These are phyloP conservation scores for Neofusicoccum sp. DNA, from an alignment of 2,329 filamentous ascomycete species.

Conservation along the genomic window DNA sequence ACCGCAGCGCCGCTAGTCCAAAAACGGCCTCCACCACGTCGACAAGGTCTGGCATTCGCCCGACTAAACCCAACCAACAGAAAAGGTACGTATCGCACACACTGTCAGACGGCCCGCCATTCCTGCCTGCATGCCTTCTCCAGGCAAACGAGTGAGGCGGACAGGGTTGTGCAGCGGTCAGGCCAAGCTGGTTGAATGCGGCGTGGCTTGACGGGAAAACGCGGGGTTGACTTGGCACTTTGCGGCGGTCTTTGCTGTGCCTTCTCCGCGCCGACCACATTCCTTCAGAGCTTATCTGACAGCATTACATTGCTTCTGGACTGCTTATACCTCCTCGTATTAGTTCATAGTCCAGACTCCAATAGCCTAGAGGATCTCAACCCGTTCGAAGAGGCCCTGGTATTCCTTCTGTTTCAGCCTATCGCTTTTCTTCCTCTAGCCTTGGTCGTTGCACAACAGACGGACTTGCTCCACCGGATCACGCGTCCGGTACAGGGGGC, in stretches of 20 bases:
- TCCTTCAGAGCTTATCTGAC: not conserved
- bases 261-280: not conserved
- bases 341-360: too few species aligned
- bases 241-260: not conserved
- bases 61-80: not conserved
- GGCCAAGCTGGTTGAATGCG: constrained; percentile 18
- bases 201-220: constrained; percentile 17
- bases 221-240: constrained; percentile 17
- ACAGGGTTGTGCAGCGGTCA: not conserved
- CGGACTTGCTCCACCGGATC: too few species aligned
- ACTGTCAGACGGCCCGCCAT: constrained; percentile 3
- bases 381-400: too few species aligned
- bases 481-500: too few species aligned
- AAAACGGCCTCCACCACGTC: not conserved
- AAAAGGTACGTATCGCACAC: not conserved
- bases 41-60: not conserved
- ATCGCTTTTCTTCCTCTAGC: too few species aligned
- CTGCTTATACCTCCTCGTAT: too few species aligned
- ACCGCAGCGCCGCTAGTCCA: not conserved
- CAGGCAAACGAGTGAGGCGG: not conserved
- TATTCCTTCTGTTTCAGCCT: too few species aligned
- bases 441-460: too few species aligned
- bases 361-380: too few species aligned
- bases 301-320: not conserved
- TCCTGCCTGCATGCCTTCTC: not conserved